Percentiles rank a stretch among this genome's conserved stretches.
Conservation (phyloP, 192 early-diverging fungal genomes). For the Kappamyces sp. region DNA sequence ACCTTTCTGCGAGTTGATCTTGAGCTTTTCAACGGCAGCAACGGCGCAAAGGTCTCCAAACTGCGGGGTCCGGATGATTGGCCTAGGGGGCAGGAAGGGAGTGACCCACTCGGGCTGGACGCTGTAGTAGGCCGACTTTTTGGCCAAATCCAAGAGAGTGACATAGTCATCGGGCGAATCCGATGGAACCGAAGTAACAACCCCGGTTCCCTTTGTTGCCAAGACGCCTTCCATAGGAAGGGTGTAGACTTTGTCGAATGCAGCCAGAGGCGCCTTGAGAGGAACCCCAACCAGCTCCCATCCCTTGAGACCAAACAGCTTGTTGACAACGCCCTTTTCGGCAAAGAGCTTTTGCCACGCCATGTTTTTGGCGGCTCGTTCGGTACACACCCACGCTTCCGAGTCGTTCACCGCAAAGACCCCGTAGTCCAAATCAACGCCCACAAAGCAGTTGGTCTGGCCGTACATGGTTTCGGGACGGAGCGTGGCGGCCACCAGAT, state of each 20-base stretch:
- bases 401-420: constrained; percentile 71
- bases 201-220: constrained; percentile 94
- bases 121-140: constrained; percentile 91
- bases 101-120: constrained; percentile 84
- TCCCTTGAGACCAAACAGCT: constrained; percentile 75
- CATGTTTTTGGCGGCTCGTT: constrained; percentile 96
- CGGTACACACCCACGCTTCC: constrained; percentile 85
- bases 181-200: constrained; percentile 97
- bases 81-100: constrained; percentile 66
- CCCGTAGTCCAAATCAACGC: constrained; percentile 85
- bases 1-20: constrained; percentile 96
- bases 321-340: constrained; percentile 54
- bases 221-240: constrained; percentile 97
- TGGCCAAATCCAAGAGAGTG: constrained; percentile 84
- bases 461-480: constrained; percentile 99
- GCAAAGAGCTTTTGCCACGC: constrained; percentile 83
- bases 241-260: constrained; percentile 75
- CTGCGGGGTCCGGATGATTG: constrained; percentile 80
- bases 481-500: constrained; percentile 89
- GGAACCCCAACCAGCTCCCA: constrained; percentile 79
- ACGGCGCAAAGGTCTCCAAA: constrained; percentile 85
- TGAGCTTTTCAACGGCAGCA: constrained; percentile 78
- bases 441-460: constrained; percentile 97
- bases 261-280: constrained; percentile 80
- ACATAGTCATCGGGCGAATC: constrained; percentile 98